These are phyloP conservation scores for Phytopythium mirpurense DNA, from an alignment of 352 stramenopile genomes.

Conservation along the genomic window DNA sequence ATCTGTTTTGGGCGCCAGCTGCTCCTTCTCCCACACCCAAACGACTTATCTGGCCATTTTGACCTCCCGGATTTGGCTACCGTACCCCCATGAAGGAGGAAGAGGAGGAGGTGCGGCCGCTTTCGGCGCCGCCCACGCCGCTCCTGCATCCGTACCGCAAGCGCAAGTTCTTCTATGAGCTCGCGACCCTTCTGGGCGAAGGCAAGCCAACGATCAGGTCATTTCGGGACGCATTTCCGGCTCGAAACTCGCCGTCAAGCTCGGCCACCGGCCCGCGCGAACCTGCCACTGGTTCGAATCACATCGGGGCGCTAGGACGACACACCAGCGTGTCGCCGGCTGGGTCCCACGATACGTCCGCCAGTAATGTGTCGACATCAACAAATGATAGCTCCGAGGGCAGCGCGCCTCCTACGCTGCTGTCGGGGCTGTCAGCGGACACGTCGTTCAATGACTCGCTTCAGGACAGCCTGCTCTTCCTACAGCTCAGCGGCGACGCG, in stretches of 20 bases:
- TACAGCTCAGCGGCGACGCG: slow-evolving; percentile 20
- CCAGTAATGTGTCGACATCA: slow-evolving; percentile 7
- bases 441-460: slow-evolving; percentile 46
- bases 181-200: slow-evolving; percentile 47
- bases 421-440: slow-evolving; percentile 9
- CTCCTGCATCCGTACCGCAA: slow-evolving; percentile 59
- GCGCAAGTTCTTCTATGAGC: slow-evolving; percentile 72
- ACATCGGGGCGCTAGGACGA: neutral
- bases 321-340: neutral
- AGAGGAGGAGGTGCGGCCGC: neutral
- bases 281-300: slow-evolving; percentile 7
- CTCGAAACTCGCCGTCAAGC: neutral
- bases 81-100: neutral
- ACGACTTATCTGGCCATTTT: no score
- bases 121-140: neutral
- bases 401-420: neutral
- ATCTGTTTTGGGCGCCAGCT: neutral
- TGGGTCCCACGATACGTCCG: neutral
- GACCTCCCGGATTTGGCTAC: neutral
- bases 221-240: slow-evolving; percentile 31
- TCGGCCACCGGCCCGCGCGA: neutral
- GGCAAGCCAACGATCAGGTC: slow-evolving; percentile 22
- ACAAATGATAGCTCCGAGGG: slow-evolving; percentile 37
- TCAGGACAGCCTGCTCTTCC: slow-evolving; percentile 47
- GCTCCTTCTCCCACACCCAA: no score